These are phyloP conservation scores for Coleophoma eucalyptorum DNA, from an alignment of 2,329 filamentous ascomycete species.

Conservation along the genomic window DNA sequence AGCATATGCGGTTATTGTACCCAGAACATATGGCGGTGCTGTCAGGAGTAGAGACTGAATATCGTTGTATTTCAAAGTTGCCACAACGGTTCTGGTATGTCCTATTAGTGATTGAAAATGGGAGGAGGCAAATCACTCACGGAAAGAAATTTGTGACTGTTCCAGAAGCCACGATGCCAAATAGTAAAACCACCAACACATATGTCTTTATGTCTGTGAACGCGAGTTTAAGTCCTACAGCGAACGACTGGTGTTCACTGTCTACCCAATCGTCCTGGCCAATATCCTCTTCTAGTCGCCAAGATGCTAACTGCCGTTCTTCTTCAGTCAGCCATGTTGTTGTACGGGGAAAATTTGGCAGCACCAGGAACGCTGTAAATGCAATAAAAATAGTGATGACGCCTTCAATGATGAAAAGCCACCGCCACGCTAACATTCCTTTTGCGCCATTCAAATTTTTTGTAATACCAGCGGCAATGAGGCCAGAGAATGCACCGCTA, in stretches of 20 bases:
- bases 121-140: slow-evolving; percentile 28
- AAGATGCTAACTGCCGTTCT: slow-evolving; percentile 52
- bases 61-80: slow-evolving; percentile 58
- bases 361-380: slow-evolving; percentile 49
- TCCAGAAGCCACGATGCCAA: slow-evolving; percentile 52
- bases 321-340: slow-evolving; percentile 53
- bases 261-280: slow-evolving; percentile 61
- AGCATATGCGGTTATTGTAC: slow-evolving; percentile 55
- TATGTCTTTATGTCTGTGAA: slow-evolving; percentile 50
- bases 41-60: slow-evolving; percentile 60
- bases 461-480: slow-evolving; percentile 62
- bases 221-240: slow-evolving; percentile 45
- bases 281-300: slow-evolving; percentile 61
- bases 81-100: slow-evolving; percentile 52
- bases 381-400: slow-evolving; percentile 60
- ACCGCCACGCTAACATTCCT: slow-evolving; percentile 60
- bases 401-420: slow-evolving; percentile 70
- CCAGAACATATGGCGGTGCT: slow-evolving; percentile 61
- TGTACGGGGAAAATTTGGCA: slow-evolving; percentile 65
- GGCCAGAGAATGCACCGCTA: slow-evolving; percentile 67
- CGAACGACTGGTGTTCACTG: slow-evolving; percentile 50
- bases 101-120: slow-evolving; percentile 32
- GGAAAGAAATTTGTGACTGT: slow-evolving; percentile 68
- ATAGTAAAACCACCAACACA: slow-evolving; percentile 32
- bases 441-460: slow-evolving; percentile 55